Base-by-base conservation (phyloP, 306 rosid genomes). In the Sicyos baderoa region DNA sequence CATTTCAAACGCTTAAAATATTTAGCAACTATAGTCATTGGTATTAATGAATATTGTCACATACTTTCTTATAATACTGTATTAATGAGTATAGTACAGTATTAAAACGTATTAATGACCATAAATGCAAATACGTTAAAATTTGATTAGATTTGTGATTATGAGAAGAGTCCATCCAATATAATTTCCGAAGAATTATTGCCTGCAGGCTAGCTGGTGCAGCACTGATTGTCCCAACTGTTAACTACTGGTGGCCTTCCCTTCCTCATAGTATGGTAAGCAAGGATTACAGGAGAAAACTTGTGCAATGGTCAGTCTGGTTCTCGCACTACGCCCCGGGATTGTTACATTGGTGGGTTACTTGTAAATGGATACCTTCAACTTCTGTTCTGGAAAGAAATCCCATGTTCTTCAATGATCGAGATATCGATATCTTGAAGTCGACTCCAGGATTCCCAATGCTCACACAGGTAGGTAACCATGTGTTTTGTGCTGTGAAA, bases 161-260 rank as follows among this genome's bases (percentile, higher is more conserved):
- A 29, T 29, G 4, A 29, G 35, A 29, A 29, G 35, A 29, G 35
- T 29, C 4, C 35, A 29, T 29, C 29, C 35, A 29, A 3, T 29
- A 29, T 29, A 29, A 29, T 2, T 29, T 29, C 4, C 35, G 4
- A 29, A 29, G 35, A 29, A 29, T 29, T 29, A 37, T 27, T 56
- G 27, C 29, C 15, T 32, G 89, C 82, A 92, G 97, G 89, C 70
- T 92, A 56, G 90, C 92, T 49, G 96, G 96, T 40, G 87, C 81
- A 68, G 89, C 95, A 54, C 69, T 92, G 11, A 83, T 92, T 69
- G 97, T 89, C 63, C 97, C 97, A 55, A 55, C 29, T 81, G 82
- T 92, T 50, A 92, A 92, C 72, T 89, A 92, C 67, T 54, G 77
- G 54, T 92, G 97, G 97, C 91, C 89, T 80, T 89, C 97, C 6